These are phyloP conservation scores for Wickerhamomyces xylosicus DNA, from an alignment of 805 yeast species.

Conservation along the genomic window DNA sequence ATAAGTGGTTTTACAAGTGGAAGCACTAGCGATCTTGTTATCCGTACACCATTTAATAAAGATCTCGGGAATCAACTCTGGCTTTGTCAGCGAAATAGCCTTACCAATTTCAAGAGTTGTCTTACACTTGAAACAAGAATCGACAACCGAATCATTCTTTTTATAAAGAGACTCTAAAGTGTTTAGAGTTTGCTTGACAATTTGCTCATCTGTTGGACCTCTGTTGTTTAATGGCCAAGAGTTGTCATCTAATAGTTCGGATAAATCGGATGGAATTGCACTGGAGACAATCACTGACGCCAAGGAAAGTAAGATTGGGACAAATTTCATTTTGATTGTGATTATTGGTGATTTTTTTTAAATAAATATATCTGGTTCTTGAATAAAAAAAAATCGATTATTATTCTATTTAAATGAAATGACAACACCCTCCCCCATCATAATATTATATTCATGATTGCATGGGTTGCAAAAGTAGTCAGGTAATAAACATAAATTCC, in stretches of 20 bases:
- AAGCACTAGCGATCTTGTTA: slow-evolving; percentile 16
- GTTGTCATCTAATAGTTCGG: slow-evolving; percentile 2
- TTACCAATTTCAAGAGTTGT: slow-evolving; percentile 26
- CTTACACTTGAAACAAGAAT: slow-evolving; percentile 26
- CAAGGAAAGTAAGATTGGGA: slow-evolving; percentile 2
- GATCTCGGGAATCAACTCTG: slow-evolving; percentile 30
- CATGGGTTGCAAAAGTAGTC: too few relatives aligned
- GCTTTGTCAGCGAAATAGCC: slow-evolving; percentile 25
- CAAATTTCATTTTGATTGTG: slow-evolving; percentile 2
- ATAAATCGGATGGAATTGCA: slow-evolving; percentile 8
- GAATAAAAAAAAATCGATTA: too few relatives aligned
- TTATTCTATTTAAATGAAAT: too few relatives aligned
- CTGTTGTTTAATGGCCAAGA: slow-evolving; percentile 7
- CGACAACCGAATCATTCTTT: slow-evolving; percentile 8
- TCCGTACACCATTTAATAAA: slow-evolving; percentile 34
- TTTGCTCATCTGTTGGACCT: slow-evolving; percentile 6
- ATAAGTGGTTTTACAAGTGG: slow-evolving; percentile 23
- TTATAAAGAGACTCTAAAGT: slow-evolving; percentile 10
- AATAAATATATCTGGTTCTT: too few relatives aligned
- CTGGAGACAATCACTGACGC: not conserved
- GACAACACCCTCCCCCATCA: too few relatives aligned
- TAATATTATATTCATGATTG: too few relatives aligned
- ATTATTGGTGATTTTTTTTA: too few relatives aligned
- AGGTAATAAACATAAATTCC: too few relatives aligned
- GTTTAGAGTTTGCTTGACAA: slow-evolving; percentile 7